phyloP scores from a whole-genome alignment of 305 asterid species.

The Salvia sclarea region DNA sequence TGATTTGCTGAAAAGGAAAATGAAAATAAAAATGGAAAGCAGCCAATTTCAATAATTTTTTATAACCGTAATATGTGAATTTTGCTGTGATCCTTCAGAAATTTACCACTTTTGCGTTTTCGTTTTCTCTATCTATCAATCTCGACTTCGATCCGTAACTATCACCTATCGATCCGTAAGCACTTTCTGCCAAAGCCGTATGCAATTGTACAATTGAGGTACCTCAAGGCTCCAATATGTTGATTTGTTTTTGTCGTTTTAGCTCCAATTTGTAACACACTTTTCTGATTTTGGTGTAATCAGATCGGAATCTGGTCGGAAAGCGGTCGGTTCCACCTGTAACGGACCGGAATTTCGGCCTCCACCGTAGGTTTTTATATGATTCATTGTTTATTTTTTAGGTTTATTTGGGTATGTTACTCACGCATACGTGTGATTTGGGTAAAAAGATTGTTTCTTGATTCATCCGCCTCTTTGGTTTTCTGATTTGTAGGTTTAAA shows the following conservation, averaged over 20 bases:
- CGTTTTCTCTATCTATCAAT: neutral
- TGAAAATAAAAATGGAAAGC: neutral
- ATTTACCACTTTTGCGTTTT: slow-evolving; percentile 9
- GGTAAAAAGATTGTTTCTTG: slow-evolving; percentile 18
- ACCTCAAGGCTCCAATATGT: slow-evolving; percentile 15
- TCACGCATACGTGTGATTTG: slow-evolving; percentile 24
- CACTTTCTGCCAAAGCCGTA: slow-evolving; percentile 17
- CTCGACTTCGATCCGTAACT: slow-evolving; percentile 35
- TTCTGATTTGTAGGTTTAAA: slow-evolving; percentile 32
- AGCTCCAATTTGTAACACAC: neutral
- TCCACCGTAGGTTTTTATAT: slow-evolving; percentile 31
- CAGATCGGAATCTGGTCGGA: slow-evolving; percentile 47
- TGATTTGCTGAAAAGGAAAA: slow-evolving; percentile 13
- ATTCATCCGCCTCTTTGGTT: slow-evolving; percentile 14
- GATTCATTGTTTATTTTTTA: neutral
- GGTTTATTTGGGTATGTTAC: neutral
- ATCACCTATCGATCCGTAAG: slow-evolving; percentile 16
- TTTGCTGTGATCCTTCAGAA: slow-evolving; percentile 29
- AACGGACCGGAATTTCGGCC: slow-evolving; percentile 44
- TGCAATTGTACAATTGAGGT: slow-evolving; percentile 35
- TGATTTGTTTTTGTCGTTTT: neutral
- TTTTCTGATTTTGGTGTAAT: slow-evolving; percentile 12
- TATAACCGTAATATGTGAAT: slow-evolving; percentile 22
- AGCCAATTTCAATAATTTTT: neutral
- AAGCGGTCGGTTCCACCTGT: slow-evolving; percentile 37